These are phyloP conservation scores for Elaeis oleifera DNA, from an alignment of 202 grass and related monocot genomes.

Conservation along the genomic window DNA sequence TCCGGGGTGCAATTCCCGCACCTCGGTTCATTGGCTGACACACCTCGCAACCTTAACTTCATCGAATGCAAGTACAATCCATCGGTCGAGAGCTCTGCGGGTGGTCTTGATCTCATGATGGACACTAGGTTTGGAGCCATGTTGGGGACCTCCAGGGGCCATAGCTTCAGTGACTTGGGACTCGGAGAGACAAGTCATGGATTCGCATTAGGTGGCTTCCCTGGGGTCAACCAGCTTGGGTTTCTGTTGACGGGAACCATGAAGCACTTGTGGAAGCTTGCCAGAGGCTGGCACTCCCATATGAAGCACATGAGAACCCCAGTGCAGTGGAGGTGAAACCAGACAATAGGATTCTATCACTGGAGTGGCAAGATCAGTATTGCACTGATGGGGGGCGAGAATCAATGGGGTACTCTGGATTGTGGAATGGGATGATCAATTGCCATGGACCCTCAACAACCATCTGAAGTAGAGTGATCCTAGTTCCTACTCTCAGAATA, in stretches of 20 bases:
- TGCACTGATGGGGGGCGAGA: background rate
- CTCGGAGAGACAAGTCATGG: background rate
- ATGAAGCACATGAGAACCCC: background rate
- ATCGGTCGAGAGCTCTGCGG: background rate
- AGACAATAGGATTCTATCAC: background rate
- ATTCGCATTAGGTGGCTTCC: background rate
- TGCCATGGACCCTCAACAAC: background rate
- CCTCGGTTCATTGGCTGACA: background rate
- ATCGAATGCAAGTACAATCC: slow-evolving; percentile 10
- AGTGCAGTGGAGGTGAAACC: background rate
- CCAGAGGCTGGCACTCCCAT: slow-evolving; percentile 3
- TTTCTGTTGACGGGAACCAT: slow-evolving; percentile 7
- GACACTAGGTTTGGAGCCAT: background rate
- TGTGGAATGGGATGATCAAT: slow-evolving; percentile 6
- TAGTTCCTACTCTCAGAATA: background rate
- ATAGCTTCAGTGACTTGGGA: background rate
- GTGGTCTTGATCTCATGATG: slow-evolving; percentile 3
- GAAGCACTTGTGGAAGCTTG: background rate
- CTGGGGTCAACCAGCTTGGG: background rate
- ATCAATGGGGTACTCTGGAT: slow-evolving; percentile 2
- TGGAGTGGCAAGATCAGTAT: slow-evolving; percentile 11
- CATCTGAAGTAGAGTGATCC: background rate
- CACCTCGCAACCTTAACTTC: background rate
- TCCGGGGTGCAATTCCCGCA: background rate
- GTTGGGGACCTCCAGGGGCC: too few species aligned